Conservation (phyloP, 2,329 filamentous ascomycete species). For the Botrytis fabae region DNA sequence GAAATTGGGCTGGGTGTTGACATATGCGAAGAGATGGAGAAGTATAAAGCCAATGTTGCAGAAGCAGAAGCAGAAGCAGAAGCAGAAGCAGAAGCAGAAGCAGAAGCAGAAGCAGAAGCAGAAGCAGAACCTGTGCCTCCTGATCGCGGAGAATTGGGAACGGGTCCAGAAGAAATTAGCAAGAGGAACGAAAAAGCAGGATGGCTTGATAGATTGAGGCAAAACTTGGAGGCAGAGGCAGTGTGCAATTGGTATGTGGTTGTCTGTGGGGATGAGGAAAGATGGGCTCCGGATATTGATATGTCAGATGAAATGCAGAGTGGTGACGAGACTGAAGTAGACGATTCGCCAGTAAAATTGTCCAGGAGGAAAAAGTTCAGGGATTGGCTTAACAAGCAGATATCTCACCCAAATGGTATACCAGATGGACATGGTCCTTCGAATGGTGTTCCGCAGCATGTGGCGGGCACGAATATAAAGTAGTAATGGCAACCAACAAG, state of each 20-base stretch:
- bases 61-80: constrained; percentile 38
- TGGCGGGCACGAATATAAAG: not conserved
- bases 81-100: constrained; percentile 40
- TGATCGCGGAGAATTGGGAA: constrained; percentile 15
- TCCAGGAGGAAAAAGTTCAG: constrained; percentile 45
- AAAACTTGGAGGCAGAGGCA: constrained; percentile 56
- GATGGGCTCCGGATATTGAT: constrained; percentile 45
- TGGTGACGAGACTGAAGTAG: constrained; percentile 21
- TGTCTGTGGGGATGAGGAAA: constrained; percentile 61
- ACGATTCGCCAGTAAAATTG: constrained; percentile 40
- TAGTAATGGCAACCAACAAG: not conserved
- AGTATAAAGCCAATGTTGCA: constrained; percentile 51
- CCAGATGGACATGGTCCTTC: not conserved
- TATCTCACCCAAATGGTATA: not conserved
- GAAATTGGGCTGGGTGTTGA: constrained; percentile 58
- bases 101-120: constrained; percentile 40
- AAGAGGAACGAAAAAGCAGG: constrained; percentile 38
- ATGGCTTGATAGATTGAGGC: constrained; percentile 59
- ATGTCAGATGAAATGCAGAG: constrained; percentile 23
- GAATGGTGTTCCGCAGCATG: not conserved
- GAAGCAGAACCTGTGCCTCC: constrained; percentile 31
- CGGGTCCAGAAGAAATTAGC: constrained; percentile 34
- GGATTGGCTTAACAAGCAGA: constrained; percentile 43
- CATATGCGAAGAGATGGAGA: constrained; percentile 55
- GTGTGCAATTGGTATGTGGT: constrained; percentile 64